Evolutionary conservation across 2,329 filamentous ascomycete species (phyloP).

Genomic region (Juglanconis oblonga): DNA sequence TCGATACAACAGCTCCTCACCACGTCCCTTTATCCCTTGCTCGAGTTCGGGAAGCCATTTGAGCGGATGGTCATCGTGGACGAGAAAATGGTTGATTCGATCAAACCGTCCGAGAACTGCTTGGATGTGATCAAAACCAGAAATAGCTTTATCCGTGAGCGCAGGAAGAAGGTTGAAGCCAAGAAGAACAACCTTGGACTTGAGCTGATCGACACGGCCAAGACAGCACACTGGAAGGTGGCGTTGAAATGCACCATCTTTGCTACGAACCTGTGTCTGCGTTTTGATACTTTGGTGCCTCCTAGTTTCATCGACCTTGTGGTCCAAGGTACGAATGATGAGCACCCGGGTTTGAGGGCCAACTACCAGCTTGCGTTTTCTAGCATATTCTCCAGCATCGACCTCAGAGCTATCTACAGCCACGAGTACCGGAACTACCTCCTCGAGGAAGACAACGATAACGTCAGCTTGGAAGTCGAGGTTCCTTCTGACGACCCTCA

Average conservation of each 20-base stretch:
- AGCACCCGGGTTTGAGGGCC: slow-evolving; percentile 79
- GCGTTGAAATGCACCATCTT: slow-evolving; percentile 87
- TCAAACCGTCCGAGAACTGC: slow-evolving; percentile 68
- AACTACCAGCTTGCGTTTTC: slow-evolving; percentile 79
- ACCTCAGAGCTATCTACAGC: slow-evolving; percentile 79
- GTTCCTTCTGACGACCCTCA: slow-evolving; percentile 72
- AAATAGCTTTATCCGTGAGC: slow-evolving; percentile 70
- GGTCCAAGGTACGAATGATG: slow-evolving; percentile 78
- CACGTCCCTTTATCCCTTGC: slow-evolving; percentile 76
- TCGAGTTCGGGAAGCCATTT: slow-evolving; percentile 87
- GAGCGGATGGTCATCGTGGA: slow-evolving; percentile 85
- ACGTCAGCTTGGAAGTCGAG: slow-evolving; percentile 70
- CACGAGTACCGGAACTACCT: slow-evolving; percentile 89
- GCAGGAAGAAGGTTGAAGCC: slow-evolving; percentile 73
- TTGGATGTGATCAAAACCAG: slow-evolving; percentile 60
- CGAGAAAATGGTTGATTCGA: slow-evolving; percentile 63
- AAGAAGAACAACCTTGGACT: slow-evolving; percentile 79
- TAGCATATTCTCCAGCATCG: slow-evolving; percentile 76
- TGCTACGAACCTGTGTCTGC: slow-evolving; percentile 82
- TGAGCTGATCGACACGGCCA: slow-evolving; percentile 75
- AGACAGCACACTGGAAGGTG: slow-evolving; percentile 92
- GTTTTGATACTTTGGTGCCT: slow-evolving; percentile 86
- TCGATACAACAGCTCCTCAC: slow-evolving; percentile 89
- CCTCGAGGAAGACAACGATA: slow-evolving; percentile 72
- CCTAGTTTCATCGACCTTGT: slow-evolving; percentile 80